Evolutionary conservation across 306 rosid genomes (phyloP).

Genomic region (Trifolium pratense): DNA sequence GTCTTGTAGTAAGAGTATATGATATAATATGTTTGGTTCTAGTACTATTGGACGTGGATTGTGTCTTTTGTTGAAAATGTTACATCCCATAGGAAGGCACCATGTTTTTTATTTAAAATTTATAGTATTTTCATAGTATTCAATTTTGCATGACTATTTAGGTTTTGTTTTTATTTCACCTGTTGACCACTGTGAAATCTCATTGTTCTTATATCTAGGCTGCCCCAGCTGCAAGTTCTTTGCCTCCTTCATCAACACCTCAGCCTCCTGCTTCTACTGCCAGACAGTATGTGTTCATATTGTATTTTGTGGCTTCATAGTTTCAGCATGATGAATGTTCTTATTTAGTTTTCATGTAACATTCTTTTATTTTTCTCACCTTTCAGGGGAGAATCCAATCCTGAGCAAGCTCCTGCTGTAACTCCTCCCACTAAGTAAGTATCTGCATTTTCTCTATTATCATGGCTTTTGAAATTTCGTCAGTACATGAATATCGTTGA

Average conservation of each 20-base stretch:
- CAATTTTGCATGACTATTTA: constrained; percentile 5
- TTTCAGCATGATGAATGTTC: constrained; percentile 13
- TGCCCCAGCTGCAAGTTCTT: constrained; percentile 43
- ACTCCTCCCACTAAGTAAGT: constrained; percentile 55
- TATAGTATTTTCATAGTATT: background rate
- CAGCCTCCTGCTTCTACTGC: constrained; percentile 51
- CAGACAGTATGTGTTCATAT: constrained; percentile 67
- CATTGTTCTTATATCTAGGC: constrained; percentile 35
- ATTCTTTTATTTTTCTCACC: background rate
- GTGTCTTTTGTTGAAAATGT: constrained; percentile 4
- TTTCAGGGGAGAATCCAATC: constrained; percentile 53
- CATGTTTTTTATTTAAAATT: background rate
- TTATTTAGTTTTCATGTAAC: constrained; percentile 17
- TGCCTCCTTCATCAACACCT: constrained; percentile 43
- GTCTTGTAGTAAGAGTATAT: background rate
- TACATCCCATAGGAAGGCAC: constrained; percentile 3
- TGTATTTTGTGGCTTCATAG: constrained; percentile 10
- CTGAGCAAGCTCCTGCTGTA: constrained; percentile 50
- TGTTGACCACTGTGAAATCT: constrained; percentile 10
- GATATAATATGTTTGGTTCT: background rate
- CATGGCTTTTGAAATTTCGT: background rate
- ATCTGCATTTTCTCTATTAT: constrained; percentile 34
- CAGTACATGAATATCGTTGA: constrained; percentile 10
- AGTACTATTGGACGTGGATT: background rate
- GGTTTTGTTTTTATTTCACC: constrained; percentile 11